Percentiles rank a stretch among this genome's conserved stretches.
These are phyloP conservation scores for Pythium brassicae DNA, from an alignment of 352 stramenopile genomes.

Conservation along the genomic window DNA sequence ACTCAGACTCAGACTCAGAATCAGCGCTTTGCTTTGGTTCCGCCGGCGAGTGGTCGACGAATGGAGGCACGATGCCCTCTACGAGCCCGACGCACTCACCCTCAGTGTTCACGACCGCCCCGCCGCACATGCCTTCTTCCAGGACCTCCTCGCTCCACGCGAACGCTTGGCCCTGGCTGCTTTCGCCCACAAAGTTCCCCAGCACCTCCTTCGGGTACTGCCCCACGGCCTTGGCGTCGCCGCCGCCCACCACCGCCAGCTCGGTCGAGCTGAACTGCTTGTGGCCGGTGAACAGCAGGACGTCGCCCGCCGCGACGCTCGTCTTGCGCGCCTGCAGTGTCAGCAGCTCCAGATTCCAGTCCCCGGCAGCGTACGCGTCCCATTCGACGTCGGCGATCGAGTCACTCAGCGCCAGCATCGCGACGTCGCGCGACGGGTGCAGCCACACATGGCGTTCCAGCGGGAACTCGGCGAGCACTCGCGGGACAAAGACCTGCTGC, in stretches of 20 bases:
- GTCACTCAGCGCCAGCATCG: conserved; percentile 49
- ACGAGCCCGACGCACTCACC: conserved; percentile 62
- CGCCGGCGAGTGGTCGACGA: conserved; percentile 19
- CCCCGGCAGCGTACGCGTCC: conserved; percentile 10
- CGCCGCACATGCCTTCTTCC: conserved; percentile 81
- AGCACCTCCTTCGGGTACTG: conserved; percentile 44
- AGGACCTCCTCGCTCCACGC: conserved; percentile 68
- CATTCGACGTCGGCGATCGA: conserved; percentile 18
- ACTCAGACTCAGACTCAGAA: conserved; percentile 17
- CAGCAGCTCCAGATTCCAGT: conserved; percentile 37
- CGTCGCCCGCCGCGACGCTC: conserved; percentile 26
- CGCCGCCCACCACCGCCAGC: conserved; percentile 5
- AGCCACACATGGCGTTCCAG: conserved; percentile 46
- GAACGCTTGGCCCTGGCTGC: conserved; percentile 57
- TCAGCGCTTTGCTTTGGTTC: conserved; percentile 18
- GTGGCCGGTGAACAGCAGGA: conserved; percentile 50
- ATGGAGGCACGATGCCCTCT: conserved; percentile 68
- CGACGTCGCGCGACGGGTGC: conserved; percentile 52
- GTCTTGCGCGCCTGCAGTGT: conserved; percentile 15
- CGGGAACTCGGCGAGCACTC: conserved; percentile 52
- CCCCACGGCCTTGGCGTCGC: conserved; percentile 12
- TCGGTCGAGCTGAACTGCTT: conserved; percentile 19
- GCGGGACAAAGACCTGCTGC: conserved; percentile 12
- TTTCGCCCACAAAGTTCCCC: conserved; percentile 61
- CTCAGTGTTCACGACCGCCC: conserved; percentile 42